Conservation (phyloP, 2,329 filamentous ascomycete genomes). For the Diplodia corticola region DNA sequence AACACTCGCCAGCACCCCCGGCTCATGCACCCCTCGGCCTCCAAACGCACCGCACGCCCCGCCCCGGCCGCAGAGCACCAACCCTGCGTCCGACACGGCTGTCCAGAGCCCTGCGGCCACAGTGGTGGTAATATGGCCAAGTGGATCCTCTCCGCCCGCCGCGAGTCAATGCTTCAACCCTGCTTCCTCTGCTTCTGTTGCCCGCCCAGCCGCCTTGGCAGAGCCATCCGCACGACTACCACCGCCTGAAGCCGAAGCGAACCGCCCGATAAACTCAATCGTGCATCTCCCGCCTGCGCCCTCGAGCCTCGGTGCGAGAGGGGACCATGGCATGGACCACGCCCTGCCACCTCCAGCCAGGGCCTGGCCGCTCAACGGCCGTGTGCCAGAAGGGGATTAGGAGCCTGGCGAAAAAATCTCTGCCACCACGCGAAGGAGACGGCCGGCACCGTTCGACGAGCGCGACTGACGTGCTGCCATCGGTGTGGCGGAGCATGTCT, state of each 20-base stretch:
- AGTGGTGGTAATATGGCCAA: background rate
- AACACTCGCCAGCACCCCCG: background rate
- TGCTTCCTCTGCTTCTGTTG: background rate
- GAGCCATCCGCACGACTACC: background rate
- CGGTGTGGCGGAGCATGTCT: background rate
- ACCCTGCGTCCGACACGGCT: background rate
- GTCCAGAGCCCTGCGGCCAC: background rate
- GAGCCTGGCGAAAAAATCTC: background rate
- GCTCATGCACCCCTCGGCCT: background rate
- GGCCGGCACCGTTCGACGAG: constrained; percentile 4
- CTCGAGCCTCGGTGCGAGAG: background rate
- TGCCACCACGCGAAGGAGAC: background rate
- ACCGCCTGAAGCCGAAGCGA: constrained; percentile 7
- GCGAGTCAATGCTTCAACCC: constrained; percentile 17
- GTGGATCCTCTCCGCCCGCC: background rate
- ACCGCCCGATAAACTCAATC: constrained; percentile 20
- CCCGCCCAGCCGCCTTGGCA: constrained; percentile 5
- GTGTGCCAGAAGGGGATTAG: background rate
- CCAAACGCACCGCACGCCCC: constrained; percentile 6
- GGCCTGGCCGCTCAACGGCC: background rate
- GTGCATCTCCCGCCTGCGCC: constrained; percentile 15
- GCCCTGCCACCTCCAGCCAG: background rate
- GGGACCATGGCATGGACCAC: background rate
- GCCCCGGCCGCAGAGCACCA: background rate
- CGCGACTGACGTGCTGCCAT: background rate